phyloP scores from a whole-genome alignment of 805 yeast species.

The Saccharomyces kudriavzevii region DNA sequence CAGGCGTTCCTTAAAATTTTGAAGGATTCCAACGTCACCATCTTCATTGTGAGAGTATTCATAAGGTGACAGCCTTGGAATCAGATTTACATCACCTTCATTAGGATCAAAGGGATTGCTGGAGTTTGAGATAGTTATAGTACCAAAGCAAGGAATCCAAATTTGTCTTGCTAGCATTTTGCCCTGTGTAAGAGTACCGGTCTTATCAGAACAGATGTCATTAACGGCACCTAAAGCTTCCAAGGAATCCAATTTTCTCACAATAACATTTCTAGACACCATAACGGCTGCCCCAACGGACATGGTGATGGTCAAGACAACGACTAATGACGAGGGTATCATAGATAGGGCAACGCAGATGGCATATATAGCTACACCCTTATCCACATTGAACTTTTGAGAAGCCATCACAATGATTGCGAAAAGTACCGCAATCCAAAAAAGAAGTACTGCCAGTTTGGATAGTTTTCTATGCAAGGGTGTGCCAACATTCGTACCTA shows the following conservation, averaged over 20 bases:
- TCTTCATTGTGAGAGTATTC: conserved; percentile 24
- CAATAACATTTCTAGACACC: conserved; percentile 92
- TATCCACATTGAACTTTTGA: conserved; percentile 64
- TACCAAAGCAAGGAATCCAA: conserved; percentile 76
- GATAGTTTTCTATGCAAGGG: conserved; percentile 73
- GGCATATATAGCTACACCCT: conserved; percentile 80
- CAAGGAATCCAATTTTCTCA: conserved; percentile 84
- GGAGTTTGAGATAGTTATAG: conserved; percentile 52
- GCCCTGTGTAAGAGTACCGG: conserved; percentile 84
- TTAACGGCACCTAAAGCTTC: conserved; percentile 92
- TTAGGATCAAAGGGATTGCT: conserved; percentile 84
- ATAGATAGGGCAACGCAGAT: conserved; percentile 96
- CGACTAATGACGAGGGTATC: conserved; percentile 96
- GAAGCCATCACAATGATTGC: conserved; percentile 85
- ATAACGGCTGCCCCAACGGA: conserved; percentile 94
- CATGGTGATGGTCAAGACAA: conserved; percentile 91
- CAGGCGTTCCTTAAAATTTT: conserved; percentile 17
- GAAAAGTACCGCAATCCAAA: conserved; percentile 70
- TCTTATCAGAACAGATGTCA: conserved; percentile 86
- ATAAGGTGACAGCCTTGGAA: conserved; percentile 52
- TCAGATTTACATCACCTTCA: conserved; percentile 83
- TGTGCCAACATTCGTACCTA: conserved; percentile 74
- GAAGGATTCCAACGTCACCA: conserved; percentile 26
- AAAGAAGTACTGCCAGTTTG: conserved; percentile 64
- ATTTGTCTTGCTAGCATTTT: conserved; percentile 81